Base-by-base conservation (phyloP, 2,329 filamentous ascomycete genomes). In the Hirsutella thompsonii region DNA sequence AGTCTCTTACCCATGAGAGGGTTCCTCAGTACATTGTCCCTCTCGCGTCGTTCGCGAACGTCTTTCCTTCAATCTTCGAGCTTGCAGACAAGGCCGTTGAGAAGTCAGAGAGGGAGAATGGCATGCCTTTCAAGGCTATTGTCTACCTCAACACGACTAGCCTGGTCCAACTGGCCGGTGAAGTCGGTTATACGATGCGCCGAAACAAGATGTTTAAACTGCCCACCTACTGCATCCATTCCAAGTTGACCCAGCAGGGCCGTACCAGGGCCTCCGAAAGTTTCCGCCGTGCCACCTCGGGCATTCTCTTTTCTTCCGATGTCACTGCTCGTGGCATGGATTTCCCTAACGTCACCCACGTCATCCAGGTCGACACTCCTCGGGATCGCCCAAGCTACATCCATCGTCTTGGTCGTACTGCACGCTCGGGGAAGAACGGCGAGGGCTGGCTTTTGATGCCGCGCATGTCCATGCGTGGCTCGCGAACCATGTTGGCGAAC, bases 41-140 rank as follows among this genome's bases (percentile, higher is more conserved):
- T 8, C 66, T 86, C 16, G 59, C 66, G 2, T 76, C 80, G 26
- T 81, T 85, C 56, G 80, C 86, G 53, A 93, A 95, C 58, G 64
- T 80, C 34, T 69, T 86, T 45, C 87, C 92, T 14, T 64, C 81
- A 2, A 58, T 96, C 18, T 70, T 92, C 41, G 89, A 96, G 60
- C 70, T 95, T 39, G 66, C 81, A 37, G 65, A 79, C 41, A 71
- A 73, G 29, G 78, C 83, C 50, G 59, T 70, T n/a, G 50, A 67
- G 23, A 62, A 65, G 20, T 57, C 63, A 18, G 52, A 48, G 2
- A 54, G 60, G 46, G 63, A 52, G 2, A 57, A 59, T 4, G 52
- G 46, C 3, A 60, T 60, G 14, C 84, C 86, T 0, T 95, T 96
- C 74, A 98, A 98, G 70, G 86, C 87, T n/a, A 93, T 98, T 45